Base-by-base conservation (phyloP, 1,284 basidiomycete genomes). In the Ustilago sp. region DNA sequence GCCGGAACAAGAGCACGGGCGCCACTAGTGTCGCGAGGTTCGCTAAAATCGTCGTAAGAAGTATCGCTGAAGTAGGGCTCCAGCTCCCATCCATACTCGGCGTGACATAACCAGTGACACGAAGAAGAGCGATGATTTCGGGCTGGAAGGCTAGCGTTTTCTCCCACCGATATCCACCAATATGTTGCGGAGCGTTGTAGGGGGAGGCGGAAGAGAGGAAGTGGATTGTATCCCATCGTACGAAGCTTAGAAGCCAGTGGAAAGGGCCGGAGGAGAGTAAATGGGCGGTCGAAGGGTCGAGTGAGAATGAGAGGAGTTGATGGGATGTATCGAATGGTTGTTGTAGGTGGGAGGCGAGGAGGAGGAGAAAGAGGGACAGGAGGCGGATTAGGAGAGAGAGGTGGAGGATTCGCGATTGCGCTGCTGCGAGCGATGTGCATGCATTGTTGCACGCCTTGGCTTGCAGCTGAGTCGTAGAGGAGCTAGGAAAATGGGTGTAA, bases 181-280 rank as follows among this genome's bases (percentile, higher is more conserved):
- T 36, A 32, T 68, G 64, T 8, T 39, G 38, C 15, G 23, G 38
- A 12, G 23, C 7, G 17, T 17, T 28, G 13, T 59, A 19, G 34
- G 74, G 81, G 3, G 65, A 63, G 2, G 82, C 82, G 17, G 74
- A 51, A 13, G 67, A 53, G 19, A 86, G 35, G 85, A 94, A 98
- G 86, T 98, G 92, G 68, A 98, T 89, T 2, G 89, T 89, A 83
- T 98, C 96, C 96, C 96, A 98, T 72, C 94, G 90, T n/a, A 94
- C 87, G 2, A 86, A 83, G 0, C 84, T 58, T 4, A 75, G 68
- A 4, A 76, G 48, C 52, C 59, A 70, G 3, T 55, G 17, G 36
- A 68, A 63, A 23, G 36, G 31, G 1, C 59, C 68, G 3, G 65
- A 39, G 4, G 61, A 63, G 15, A 72, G 52, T 2, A 48, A 41